Evolutionary conservation across 2,329 filamentous ascomycete species (phyloP).

Genomic region (Trichoderma sp.): DNA sequence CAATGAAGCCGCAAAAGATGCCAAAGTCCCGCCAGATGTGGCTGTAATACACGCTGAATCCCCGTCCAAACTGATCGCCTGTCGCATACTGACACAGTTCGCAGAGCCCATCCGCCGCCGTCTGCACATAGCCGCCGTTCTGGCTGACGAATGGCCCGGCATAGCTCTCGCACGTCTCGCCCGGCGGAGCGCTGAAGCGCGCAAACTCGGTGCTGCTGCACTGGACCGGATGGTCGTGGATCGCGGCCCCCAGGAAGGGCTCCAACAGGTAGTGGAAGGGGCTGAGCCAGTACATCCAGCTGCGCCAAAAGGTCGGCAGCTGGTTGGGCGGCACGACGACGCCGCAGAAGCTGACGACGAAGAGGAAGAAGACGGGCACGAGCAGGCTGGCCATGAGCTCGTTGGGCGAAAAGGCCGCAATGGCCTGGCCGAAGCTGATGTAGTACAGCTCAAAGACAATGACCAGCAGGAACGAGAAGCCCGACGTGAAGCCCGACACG

Average conservation of each 20-base stretch:
- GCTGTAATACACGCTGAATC: constrained; percentile 61
- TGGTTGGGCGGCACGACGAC: constrained; percentile 64
- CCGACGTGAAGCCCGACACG: constrained; percentile 56
- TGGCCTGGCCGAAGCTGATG: constrained; percentile 65
- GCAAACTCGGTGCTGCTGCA: constrained; percentile 61
- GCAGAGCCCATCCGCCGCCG: constrained; percentile 58
- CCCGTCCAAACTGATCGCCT: constrained; percentile 61
- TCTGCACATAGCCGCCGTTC: constrained; percentile 62
- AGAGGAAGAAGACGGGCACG: constrained; percentile 70
- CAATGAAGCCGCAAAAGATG: constrained; percentile 63
- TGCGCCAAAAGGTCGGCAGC: constrained; percentile 64
- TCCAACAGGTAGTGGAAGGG: constrained; percentile 69
- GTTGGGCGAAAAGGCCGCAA: constrained; percentile 67
- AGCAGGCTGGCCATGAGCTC: constrained; percentile 66
- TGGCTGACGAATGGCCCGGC: constrained; percentile 53
- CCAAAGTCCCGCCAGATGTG: constrained; percentile 68
- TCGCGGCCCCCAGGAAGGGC: constrained; percentile 58
- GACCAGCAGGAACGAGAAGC: constrained; percentile 64
- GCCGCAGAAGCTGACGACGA: constrained; percentile 70
- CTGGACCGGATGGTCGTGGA: constrained; percentile 55
- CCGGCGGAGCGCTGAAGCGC: constrained; percentile 59
- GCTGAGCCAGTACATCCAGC: constrained; percentile 67
- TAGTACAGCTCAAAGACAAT: constrained; percentile 69
- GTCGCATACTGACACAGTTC: constrained; percentile 64
- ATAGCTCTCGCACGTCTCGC: constrained; percentile 63